Evolutionary conservation across 140 eudicot species (phyloP).

Genomic region (Bidens hawaiensis): DNA sequence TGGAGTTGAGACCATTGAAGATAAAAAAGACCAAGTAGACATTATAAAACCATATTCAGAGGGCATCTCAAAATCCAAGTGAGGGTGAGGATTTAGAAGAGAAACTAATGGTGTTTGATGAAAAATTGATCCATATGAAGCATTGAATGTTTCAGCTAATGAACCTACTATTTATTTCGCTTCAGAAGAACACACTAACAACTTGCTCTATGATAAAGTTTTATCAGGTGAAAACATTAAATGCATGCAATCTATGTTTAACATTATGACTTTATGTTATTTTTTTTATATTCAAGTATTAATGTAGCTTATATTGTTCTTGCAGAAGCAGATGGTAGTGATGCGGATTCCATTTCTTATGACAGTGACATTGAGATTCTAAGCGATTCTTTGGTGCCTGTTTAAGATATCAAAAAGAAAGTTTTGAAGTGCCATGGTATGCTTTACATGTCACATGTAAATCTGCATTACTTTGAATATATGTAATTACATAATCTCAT

Average conservation of each 20-base stretch:
- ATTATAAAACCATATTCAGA: neutral
- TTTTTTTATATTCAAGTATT: neutral
- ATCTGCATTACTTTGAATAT: neutral
- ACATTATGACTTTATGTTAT: neutral
- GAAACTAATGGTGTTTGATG: neutral
- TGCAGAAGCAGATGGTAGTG: slow-evolving; percentile 2
- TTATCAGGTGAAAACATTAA: neutral
- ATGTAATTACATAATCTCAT: neutral
- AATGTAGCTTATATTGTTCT: neutral
- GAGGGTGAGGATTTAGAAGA: neutral
- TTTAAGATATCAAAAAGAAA: neutral
- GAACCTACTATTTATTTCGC: neutral
- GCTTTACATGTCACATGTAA: neutral
- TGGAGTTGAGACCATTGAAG: neutral
- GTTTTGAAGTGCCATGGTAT: slow-evolving; percentile 10
- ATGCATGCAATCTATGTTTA: neutral
- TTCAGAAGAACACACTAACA: slow-evolving; percentile 6
- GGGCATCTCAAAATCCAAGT: neutral
- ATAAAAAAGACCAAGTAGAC: neutral
- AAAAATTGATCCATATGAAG: neutral
- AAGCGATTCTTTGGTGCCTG: neutral
- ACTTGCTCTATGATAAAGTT: neutral
- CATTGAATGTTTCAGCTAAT: neutral
- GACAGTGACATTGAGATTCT: neutral
- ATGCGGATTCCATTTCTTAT: neutral